Evolutionary conservation across 352 stramenopile genomes (phyloP).

Genomic region (Ophiocytium majus): DNA sequence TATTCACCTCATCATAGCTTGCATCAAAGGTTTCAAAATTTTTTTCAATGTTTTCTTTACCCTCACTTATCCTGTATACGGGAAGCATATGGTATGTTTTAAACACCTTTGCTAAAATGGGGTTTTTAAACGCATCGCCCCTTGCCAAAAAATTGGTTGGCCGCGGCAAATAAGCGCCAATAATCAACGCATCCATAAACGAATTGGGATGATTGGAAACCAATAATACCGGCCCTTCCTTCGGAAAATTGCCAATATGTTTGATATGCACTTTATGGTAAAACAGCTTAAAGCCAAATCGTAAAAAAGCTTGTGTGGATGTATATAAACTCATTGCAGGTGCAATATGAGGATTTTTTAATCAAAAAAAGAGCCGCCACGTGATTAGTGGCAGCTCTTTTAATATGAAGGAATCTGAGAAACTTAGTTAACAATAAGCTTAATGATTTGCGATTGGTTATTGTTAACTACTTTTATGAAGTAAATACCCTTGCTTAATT

Average conservation of each 20-base stretch:
- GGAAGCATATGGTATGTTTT: conserved; percentile 21
- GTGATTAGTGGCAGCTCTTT: conserved; percentile 19
- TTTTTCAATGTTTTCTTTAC: conserved; percentile 23
- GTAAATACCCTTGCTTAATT: conserved; percentile 22
- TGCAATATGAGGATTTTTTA: conserved; percentile 22
- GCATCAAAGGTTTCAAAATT: conserved; percentile 22
- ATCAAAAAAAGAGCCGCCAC: conserved; percentile 19
- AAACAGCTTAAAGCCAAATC: conserved; percentile 21
- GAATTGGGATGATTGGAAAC: conserved; percentile 20
- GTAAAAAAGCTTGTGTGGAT: conserved; percentile 21
- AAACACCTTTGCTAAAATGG: conserved; percentile 21
- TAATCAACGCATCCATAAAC: conserved; percentile 21
- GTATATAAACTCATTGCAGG: conserved; percentile 21
- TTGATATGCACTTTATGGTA: conserved; percentile 22
- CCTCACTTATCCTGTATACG: conserved; percentile 19
- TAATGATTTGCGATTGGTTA: conserved; percentile 22
- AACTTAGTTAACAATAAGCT: conserved; percentile 22
- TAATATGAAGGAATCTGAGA: conserved; percentile 22
- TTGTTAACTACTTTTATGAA: conserved; percentile 23
- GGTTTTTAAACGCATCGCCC: conserved; percentile 19
- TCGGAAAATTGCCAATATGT: conserved; percentile 21
- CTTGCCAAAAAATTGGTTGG: conserved; percentile 20
- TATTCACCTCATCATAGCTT: conserved; percentile 21
- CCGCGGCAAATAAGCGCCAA: conserved; percentile 17
- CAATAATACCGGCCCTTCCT: conserved; percentile 19